These are phyloP conservation scores for Amanita molliuscula DNA, from an alignment of 768 basidiomycete genomes.

Conservation along the genomic window DNA sequence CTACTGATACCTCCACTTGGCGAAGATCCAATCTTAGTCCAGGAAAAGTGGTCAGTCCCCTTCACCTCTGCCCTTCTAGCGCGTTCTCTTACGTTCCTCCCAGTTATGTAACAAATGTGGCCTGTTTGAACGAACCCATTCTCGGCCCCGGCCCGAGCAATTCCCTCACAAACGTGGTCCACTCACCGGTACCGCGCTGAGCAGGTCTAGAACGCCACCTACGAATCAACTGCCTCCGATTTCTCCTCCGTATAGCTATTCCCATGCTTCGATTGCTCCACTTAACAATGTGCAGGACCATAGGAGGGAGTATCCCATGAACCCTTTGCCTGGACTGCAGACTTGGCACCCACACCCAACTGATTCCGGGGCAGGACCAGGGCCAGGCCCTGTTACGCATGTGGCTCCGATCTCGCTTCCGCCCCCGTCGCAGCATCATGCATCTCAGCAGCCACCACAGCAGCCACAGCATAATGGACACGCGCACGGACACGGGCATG, in stretches of 20 bases:
- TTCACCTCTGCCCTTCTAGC: neutral
- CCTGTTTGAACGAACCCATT: slow-evolving; percentile 73
- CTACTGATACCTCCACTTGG: slow-evolving; percentile 80
- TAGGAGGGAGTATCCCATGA: slow-evolving; percentile 10
- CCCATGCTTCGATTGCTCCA: slow-evolving; percentile 43
- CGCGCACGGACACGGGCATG: neutral
- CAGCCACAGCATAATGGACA: neutral
- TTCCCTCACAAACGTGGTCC: slow-evolving; percentile 76
- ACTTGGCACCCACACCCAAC: slow-evolving; percentile 26
- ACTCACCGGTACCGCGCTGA: slow-evolving; percentile 37
- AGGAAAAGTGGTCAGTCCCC: slow-evolving; percentile 55
- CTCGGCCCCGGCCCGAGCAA: slow-evolving; percentile 67
- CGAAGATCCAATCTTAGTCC: slow-evolving; percentile 66
- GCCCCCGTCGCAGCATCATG: neutral
- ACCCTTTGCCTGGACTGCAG: slow-evolving; percentile 36
- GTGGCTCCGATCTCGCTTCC: slow-evolving; percentile 1
- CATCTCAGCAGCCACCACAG: neutral
- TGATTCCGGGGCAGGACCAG: neutral
- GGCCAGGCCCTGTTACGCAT: neutral
- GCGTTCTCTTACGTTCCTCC: slow-evolving; percentile 11
- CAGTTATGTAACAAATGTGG: slow-evolving; percentile 67
- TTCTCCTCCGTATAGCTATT: slow-evolving; percentile 38
- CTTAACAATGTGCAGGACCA: slow-evolving; percentile 11
- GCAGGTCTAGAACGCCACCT: slow-evolving; percentile 40
- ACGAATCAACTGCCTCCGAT: slow-evolving; percentile 32